A percentile compares a stretch with the other conserved stretches of the same genome.
These are phyloP conservation scores for Chamaecyparis obtusa DNA, from an alignment of 75 land plant species.

Conservation along the genomic window DNA sequence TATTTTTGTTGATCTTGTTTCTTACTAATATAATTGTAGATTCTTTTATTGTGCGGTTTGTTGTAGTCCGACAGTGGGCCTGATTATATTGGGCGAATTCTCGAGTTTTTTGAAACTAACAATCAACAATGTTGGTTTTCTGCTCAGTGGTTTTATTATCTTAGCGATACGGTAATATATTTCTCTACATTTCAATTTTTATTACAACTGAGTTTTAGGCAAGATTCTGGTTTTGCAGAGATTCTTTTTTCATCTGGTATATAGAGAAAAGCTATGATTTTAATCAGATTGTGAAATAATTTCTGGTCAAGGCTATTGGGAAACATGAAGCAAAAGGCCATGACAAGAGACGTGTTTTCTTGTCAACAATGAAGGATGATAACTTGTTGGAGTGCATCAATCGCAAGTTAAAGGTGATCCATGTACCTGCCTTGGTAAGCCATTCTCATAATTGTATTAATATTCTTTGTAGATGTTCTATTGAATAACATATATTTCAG, in stretches of 20 bases:
- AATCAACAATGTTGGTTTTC: slow-evolving; percentile 52
- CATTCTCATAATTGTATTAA: neutral
- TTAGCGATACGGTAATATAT: slow-evolving; percentile 60
- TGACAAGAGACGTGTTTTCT: slow-evolving; percentile 66
- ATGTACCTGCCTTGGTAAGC: slow-evolving; percentile 18
- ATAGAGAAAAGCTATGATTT: neutral
- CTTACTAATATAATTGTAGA: neutral
- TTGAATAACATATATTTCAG: neutral
- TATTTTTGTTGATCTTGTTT: neutral
- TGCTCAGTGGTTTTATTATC: slow-evolving; percentile 81
- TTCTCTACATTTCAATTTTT: neutral
- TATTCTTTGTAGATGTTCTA: neutral
- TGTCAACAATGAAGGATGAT: slow-evolving; percentile 70
- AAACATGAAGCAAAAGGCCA: slow-evolving; percentile 29
- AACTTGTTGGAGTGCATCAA: slow-evolving; percentile 73
- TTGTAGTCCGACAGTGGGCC: slow-evolving; percentile 24
- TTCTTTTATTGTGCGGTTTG: neutral
- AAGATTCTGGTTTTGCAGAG: neutral
- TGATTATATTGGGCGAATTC: slow-evolving; percentile 57
- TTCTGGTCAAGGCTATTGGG: slow-evolving; percentile 45
- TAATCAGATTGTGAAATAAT: neutral
- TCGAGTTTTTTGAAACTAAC: slow-evolving; percentile 65
- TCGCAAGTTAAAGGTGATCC: slow-evolving; percentile 40
- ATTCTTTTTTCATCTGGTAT: neutral
- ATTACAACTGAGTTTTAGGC: neutral